phyloP scores from a whole-genome alignment of 164 flowering plant species.

The Akebia trifoliata region DNA sequence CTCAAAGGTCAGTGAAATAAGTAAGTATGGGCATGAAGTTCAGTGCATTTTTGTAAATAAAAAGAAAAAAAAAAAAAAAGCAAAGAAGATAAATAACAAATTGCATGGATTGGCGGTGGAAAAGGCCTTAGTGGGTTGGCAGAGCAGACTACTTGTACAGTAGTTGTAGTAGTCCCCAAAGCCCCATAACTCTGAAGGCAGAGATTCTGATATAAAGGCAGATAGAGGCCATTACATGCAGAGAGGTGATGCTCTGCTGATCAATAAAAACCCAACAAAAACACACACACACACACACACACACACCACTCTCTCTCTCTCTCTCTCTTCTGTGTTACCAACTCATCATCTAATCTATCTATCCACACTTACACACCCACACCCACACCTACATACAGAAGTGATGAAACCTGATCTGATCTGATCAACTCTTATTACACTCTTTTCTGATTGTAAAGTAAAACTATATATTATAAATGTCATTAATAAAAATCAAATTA shows the following conservation, averaged over 20 bases:
- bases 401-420: constrained; percentile 24
- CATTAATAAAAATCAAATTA: background rate
- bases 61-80: background rate
- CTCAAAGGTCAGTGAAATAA: no score
- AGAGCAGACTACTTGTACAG: background rate
- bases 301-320: constrained; percentile 15
- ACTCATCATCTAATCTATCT: background rate
- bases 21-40: constrained; percentile 8
- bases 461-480: constrained; percentile 18
- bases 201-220: background rate
- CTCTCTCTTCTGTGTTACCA: constrained; percentile 18
- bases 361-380: constrained; percentile 2
- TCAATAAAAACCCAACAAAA: no score
- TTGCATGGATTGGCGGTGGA: constrained; percentile 37
- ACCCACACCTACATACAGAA: constrained; percentile 4
- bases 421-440: constrained; percentile 11
- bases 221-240: constrained; percentile 11
- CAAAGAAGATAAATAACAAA: constrained; percentile 29
- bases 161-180: background rate
- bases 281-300: no score
- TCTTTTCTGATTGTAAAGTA: constrained; percentile 25
- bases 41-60: constrained; percentile 15
- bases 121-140: background rate
- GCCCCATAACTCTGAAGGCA: constrained; percentile 10
- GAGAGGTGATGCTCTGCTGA: constrained; percentile 6